These are phyloP conservation scores for Biscogniauxia mediterranea DNA, from an alignment of 2,329 filamentous ascomycete genomes.

Conservation along the genomic window DNA sequence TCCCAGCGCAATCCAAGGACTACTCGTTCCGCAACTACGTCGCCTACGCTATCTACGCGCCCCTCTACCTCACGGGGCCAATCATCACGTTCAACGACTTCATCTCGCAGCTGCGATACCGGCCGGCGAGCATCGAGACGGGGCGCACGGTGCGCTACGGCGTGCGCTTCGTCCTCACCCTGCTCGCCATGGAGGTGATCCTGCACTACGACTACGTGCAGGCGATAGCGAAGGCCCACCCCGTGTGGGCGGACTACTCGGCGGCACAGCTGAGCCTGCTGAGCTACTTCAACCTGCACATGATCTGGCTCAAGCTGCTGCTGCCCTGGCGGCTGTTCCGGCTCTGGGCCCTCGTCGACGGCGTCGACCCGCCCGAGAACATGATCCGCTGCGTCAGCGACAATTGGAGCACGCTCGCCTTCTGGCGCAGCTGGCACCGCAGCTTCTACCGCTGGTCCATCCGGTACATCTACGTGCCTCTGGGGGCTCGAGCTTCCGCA, in stretches of 20 bases:
- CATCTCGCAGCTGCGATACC: conserved; percentile 79
- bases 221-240: conserved; percentile 80
- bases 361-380: conserved; percentile 94
- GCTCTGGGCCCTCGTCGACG: conserved; percentile 89
- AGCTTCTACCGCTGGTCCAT: conserved; percentile 94
- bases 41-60: conserved; percentile 86
- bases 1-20: conserved; percentile 68
- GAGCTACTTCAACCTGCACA: conserved; percentile 92
- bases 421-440: conserved; percentile 97
- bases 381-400: conserved; percentile 96
- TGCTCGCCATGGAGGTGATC: conserved; percentile 87
- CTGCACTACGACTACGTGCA: conserved; percentile 92
- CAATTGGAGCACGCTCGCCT: conserved; percentile 86
- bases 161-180: conserved; percentile 73
- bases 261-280: conserved; percentile 85
- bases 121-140: conserved; percentile 65
- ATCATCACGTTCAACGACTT: conserved; percentile 99
- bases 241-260: conserved; percentile 80
- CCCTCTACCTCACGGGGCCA: conserved; percentile 87
- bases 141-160: conserved; percentile 76
- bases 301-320: conserved; percentile 97
- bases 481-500: conserved; percentile 64
- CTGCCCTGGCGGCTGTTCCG: conserved; percentile 98
- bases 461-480: conserved; percentile 88
- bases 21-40: conserved; percentile 85